A percentile compares a stretch with the other conserved stretches of the same genome.
Conservation (phyloP, 2,329 filamentous ascomycete genomes). For the Tolypocladium album region DNA sequence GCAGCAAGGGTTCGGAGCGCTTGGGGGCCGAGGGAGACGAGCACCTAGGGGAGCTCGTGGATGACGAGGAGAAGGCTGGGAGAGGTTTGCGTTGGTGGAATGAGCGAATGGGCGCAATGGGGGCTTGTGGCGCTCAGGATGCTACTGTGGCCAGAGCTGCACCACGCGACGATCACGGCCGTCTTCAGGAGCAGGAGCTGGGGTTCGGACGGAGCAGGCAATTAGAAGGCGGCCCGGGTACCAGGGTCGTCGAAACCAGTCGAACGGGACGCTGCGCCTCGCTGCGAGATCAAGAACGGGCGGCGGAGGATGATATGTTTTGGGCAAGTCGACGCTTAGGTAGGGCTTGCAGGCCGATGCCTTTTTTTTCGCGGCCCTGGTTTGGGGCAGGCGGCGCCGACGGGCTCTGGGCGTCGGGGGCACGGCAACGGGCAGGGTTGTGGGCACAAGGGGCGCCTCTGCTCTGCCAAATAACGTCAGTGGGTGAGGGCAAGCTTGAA, state of each 20-base stretch:
- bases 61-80: not conserved
- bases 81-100: not conserved
- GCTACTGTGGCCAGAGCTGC: not conserved
- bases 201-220: not conserved
- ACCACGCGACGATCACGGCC: not conserved
- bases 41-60: not conserved
- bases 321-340: not conserved
- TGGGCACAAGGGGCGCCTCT: not conserved
- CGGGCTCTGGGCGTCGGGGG: not conserved
- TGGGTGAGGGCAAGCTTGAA: conserved; percentile 2
- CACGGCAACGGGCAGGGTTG: not conserved
- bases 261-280: not conserved
- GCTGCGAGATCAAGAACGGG: not conserved
- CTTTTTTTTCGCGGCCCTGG: not conserved
- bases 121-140: not conserved
- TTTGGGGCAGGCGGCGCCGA: not conserved
- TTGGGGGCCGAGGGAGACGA: not conserved
- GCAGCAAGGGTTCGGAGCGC: not conserved
- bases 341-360: not conserved
- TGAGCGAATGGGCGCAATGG: not conserved
- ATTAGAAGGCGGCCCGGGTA: not conserved
- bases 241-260: not conserved
- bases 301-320: not conserved
- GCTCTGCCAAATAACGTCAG: conserved; percentile 6
- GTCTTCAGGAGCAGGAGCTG: not conserved